phyloP scores from a whole-genome alignment of 2,329 filamentous ascomycete species.

The Colletotrichum cuscutae region DNA sequence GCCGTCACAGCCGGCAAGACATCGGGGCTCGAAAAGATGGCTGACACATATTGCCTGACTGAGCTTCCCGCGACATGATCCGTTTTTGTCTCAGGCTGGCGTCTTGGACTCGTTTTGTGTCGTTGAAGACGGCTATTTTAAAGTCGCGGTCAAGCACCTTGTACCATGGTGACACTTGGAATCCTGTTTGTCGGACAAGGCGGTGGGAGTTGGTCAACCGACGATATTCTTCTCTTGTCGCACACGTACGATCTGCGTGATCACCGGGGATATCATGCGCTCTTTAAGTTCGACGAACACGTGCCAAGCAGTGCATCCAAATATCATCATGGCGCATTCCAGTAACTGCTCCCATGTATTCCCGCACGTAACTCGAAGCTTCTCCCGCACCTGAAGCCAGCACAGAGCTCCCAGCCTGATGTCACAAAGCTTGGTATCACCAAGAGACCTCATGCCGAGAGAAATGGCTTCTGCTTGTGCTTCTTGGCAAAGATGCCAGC shows the following conservation, averaged over 20 bases:
- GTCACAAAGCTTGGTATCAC: conserved; percentile 35
- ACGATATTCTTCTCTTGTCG: not conserved
- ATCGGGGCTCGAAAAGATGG: not conserved
- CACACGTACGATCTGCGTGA: not conserved
- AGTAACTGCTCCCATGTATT: not conserved
- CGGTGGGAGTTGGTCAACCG: not conserved
- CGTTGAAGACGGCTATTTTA: not conserved
- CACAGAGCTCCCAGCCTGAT: not conserved
- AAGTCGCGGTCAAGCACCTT: not conserved
- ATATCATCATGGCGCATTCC: conserved; percentile 3
- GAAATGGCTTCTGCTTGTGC: not conserved
- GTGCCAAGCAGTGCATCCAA: not conserved
- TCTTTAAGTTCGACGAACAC: not conserved
- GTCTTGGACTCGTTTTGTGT: not conserved
- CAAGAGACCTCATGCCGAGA: not conserved
- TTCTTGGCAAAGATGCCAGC: conserved; percentile 1
- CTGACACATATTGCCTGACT: not conserved
- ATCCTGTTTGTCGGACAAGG: not conserved
- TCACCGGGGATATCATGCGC: not conserved
- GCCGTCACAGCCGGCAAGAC: not conserved
- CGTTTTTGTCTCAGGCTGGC: not conserved
- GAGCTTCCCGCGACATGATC: not conserved
- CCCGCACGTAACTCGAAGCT: not conserved
- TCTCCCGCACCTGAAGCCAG: not conserved
- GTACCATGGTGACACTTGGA: not conserved